phyloP scores from a whole-genome alignment of 805 yeast species.

The Nakazawaea peltata region DNA sequence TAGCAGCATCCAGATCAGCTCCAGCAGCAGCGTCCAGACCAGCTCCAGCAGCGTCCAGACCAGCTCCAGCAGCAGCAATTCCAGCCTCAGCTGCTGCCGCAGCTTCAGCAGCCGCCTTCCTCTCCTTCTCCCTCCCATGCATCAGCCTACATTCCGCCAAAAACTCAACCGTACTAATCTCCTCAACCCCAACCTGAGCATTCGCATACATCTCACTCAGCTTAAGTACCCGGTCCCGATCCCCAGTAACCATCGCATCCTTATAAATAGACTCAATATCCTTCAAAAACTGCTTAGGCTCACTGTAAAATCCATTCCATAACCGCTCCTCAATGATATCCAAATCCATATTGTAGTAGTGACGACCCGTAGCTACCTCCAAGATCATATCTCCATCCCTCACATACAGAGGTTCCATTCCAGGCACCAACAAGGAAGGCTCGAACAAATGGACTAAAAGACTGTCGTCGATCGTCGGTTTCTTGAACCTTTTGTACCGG shows the following conservation, averaged over 20 bases:
- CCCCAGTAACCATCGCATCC: constrained; percentile 69
- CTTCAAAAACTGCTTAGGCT: constrained; percentile 80
- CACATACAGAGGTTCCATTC: constrained; percentile 31
- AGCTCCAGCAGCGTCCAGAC: neutral
- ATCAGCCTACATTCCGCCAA: constrained; percentile 69
- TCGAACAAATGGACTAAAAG: constrained; percentile 73
- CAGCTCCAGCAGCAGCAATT: neutral
- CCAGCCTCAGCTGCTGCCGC: constrained; percentile 4
- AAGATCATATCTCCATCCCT: constrained; percentile 67
- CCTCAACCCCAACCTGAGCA: constrained; percentile 94
- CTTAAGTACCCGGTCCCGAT: constrained; percentile 69
- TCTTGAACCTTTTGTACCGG: constrained; percentile 82
- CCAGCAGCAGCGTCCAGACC: constrained; percentile 2
- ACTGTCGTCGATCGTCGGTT: constrained; percentile 81
- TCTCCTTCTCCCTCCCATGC: constrained; percentile 52
- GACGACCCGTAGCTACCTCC: constrained; percentile 69
- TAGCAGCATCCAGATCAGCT: constrained; percentile 4
- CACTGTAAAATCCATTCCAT: constrained; percentile 95
- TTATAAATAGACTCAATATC: constrained; percentile 79
- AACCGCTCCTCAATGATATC: constrained; percentile 90
- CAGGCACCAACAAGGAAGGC: constrained; percentile 30
- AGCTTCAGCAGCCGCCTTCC: constrained; percentile 34
- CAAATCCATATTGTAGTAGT: constrained; percentile 80
- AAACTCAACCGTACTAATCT: constrained; percentile 66
- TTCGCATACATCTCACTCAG: constrained; percentile 96